These are phyloP conservation scores for Neoarthrinium moseri DNA, from an alignment of 2,329 filamentous ascomycete species.

Conservation along the genomic window DNA sequence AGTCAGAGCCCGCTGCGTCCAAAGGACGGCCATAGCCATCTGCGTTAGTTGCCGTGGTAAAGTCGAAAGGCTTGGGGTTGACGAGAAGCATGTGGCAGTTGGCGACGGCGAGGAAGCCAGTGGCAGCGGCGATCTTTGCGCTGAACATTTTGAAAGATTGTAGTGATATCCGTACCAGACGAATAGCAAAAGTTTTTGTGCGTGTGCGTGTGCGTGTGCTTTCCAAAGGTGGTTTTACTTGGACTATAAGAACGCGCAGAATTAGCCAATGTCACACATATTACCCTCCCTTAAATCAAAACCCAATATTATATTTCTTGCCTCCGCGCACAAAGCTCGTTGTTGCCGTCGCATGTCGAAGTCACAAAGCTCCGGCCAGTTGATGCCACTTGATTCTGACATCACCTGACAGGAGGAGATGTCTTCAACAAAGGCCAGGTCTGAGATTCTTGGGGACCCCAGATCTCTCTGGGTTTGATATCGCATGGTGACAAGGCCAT, in stretches of 20 bases:
- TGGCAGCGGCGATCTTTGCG: constrained; percentile 49
- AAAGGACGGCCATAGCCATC: constrained; percentile 51
- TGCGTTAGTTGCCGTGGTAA: constrained; percentile 46
- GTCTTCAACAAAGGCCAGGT: too few relatives aligned
- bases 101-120: constrained; percentile 54
- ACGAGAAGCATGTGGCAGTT: constrained; percentile 77
- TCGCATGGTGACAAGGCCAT: background rate
- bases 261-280: too few relatives aligned
- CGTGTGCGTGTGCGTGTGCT: background rate
- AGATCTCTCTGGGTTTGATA: too few relatives aligned
- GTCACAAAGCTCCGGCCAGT: background rate
- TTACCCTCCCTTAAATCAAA: too few relatives aligned
- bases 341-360: background rate
- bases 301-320: constrained; percentile 1
- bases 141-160: constrained; percentile 48
- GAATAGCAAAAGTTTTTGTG: constrained; percentile 21
- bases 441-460: too few relatives aligned
- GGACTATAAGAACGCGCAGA: too few relatives aligned
- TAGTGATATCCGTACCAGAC: constrained; percentile 40
- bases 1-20: constrained; percentile 58
- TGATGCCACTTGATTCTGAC: background rate
- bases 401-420: background rate
- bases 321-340: background rate
- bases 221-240: too few relatives aligned
- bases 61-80: constrained; percentile 62